Conservation (phyloP, 257 asterid species). For the Paraleonurus japonicus region DNA sequence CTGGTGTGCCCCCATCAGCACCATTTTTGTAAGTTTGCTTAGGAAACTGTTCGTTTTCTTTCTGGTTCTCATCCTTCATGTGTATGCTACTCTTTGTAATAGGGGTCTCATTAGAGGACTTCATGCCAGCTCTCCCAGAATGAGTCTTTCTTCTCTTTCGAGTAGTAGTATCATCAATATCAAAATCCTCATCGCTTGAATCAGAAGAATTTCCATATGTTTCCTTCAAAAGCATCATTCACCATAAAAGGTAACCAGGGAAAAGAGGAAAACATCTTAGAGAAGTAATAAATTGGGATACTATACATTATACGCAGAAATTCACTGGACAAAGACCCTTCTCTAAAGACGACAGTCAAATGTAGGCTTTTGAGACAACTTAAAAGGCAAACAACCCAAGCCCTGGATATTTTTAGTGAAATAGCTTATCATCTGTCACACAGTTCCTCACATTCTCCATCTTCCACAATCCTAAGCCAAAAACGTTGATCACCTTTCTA, state of each 20-base stretch:
- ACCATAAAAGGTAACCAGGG: slow-evolving; percentile 8
- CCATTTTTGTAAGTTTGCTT: slow-evolving; percentile 26
- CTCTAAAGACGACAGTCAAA: neutral
- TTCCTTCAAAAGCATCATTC: slow-evolving; percentile 53
- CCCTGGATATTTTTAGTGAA: neutral
- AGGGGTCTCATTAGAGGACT: slow-evolving; percentile 32
- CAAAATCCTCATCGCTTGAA: slow-evolving; percentile 83
- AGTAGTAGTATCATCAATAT: slow-evolving; percentile 38
- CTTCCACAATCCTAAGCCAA: neutral
- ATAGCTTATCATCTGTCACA: neutral
- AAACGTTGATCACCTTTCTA: neutral
- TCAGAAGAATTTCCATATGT: slow-evolving; percentile 75
- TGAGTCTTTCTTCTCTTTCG: slow-evolving; percentile 48
- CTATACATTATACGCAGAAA: neutral
- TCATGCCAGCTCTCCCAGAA: slow-evolving; percentile 35
- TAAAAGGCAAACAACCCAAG: slow-evolving; percentile 2
- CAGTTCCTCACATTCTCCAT: neutral
- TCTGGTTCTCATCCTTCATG: slow-evolving; percentile 33
- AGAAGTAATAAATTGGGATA: slow-evolving; percentile 10
- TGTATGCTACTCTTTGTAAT: slow-evolving; percentile 18
- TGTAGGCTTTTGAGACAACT: neutral
- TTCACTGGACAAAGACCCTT: slow-evolving; percentile 9
- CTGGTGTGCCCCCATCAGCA: slow-evolving; percentile 29
- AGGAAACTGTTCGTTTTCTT: slow-evolving; percentile 26
- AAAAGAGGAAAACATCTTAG: slow-evolving; percentile 15